Evolutionary conservation across 2,329 filamentous ascomycete species (phyloP).

Genomic region (Phaeosphaeria sp.): DNA sequence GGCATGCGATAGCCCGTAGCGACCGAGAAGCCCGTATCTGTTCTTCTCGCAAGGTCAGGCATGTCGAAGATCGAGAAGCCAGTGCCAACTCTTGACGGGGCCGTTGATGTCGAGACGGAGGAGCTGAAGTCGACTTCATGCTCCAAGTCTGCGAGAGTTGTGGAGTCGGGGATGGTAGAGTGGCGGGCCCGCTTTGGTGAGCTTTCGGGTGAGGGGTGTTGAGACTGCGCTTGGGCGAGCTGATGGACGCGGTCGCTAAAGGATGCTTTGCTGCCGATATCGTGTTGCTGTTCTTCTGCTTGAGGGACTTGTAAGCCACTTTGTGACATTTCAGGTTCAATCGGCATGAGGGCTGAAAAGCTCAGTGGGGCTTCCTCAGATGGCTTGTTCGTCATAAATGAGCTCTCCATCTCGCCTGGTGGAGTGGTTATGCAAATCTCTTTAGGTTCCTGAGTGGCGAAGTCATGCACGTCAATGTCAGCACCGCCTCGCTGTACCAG

Average conservation of each 20-base stretch:
- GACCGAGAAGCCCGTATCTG: slow-evolving; percentile 26
- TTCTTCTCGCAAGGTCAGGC: slow-evolving; percentile 17
- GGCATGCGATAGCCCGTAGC: slow-evolving; percentile 35
- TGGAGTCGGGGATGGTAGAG: slow-evolving; percentile 25
- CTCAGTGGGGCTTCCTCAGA: slow-evolving; percentile 33
- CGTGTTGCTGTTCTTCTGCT: slow-evolving; percentile 17
- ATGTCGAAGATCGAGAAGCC: slow-evolving; percentile 36
- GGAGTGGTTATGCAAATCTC: slow-evolving; percentile 46
- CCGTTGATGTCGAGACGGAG: slow-evolving; percentile 27
- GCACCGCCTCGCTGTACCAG: slow-evolving; percentile 42
- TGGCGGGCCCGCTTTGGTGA: slow-evolving; percentile 8
- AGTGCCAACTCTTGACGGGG: slow-evolving; percentile 33
- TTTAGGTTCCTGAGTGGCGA: slow-evolving; percentile 38
- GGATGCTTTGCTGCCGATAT: slow-evolving; percentile 34
- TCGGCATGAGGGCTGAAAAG: slow-evolving; percentile 32
- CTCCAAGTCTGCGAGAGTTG: slow-evolving; percentile 37
- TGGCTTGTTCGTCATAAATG: slow-evolving; percentile 31
- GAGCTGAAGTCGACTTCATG: slow-evolving; percentile 40
- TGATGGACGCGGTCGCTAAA: slow-evolving; percentile 46
- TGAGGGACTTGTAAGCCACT: slow-evolving; percentile 12
- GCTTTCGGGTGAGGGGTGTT: slow-evolving; percentile 7
- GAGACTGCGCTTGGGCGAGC: slow-evolving; percentile 23
- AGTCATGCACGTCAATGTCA: slow-evolving; percentile 41
- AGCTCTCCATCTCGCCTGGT: slow-evolving; percentile 37
- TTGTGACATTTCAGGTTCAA: slow-evolving; percentile 11